Conservation (phyloP, 768 basidiomycete species). For the Gelatoporia subvermispora region DNA sequence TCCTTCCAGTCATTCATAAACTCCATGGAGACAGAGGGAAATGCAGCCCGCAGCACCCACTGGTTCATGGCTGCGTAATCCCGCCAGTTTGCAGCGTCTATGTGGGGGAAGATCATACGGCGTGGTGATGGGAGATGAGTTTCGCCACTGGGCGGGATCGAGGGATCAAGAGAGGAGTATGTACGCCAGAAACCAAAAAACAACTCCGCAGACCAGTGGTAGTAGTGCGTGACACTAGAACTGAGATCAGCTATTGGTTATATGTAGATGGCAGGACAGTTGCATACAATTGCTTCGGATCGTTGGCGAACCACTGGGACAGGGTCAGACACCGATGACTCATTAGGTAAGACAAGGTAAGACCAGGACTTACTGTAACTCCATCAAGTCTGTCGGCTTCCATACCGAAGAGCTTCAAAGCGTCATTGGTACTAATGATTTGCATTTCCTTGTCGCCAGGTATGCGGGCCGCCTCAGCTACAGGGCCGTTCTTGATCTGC, state of each 20-base stretch:
- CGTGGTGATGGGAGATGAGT: slow-evolving; percentile 71
- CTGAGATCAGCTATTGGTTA: slow-evolving; percentile 1
- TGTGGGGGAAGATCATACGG: slow-evolving; percentile 71
- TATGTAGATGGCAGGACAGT: neutral
- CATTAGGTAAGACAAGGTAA: slow-evolving; percentile 1
- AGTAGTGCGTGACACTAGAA: slow-evolving; percentile 81
- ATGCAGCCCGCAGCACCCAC: slow-evolving; percentile 72
- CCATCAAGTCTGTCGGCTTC: slow-evolving; percentile 77
- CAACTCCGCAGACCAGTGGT: slow-evolving; percentile 90
- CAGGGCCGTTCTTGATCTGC: slow-evolving; percentile 51
- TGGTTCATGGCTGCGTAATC: slow-evolving; percentile 92
- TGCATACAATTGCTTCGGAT: slow-evolving; percentile 81
- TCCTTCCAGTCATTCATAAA: slow-evolving; percentile 83
- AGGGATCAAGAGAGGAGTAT: slow-evolving; percentile 75
- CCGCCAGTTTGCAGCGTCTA: slow-evolving; percentile 77
- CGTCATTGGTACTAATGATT: slow-evolving; percentile 65
- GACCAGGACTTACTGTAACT: slow-evolving; percentile 47
- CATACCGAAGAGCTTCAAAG: slow-evolving; percentile 62
- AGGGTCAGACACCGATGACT: slow-evolving; percentile 3
- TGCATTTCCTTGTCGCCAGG: slow-evolving; percentile 79
- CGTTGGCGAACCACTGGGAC: slow-evolving; percentile 71
- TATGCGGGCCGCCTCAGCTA: slow-evolving; percentile 50
- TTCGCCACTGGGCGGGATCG: slow-evolving; percentile 58
- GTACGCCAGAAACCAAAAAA: slow-evolving; percentile 92
- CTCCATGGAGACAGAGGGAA: slow-evolving; percentile 78